A percentile compares a stretch with the other conserved stretches of the same genome.
Evolutionary conservation across 1,284 basidiomycete species (phyloP).

Genomic region (Coriolopsis trogii): DNA sequence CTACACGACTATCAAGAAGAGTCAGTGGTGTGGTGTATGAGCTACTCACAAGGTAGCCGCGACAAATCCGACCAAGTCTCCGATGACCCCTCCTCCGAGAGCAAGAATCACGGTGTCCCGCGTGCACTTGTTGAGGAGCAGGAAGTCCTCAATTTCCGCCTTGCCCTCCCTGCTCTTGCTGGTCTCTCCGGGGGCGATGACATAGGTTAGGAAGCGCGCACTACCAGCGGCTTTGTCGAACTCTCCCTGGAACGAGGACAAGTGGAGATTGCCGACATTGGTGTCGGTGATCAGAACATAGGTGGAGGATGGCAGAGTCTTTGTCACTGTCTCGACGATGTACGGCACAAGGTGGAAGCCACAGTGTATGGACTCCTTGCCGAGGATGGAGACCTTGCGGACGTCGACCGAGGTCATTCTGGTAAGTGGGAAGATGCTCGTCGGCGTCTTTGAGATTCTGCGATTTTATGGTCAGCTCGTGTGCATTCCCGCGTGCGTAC

Average conservation of each 20-base stretch:
- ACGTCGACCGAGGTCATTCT: conserved; percentile 44
- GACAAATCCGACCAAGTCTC: conserved; percentile 95
- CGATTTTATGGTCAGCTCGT: background rate
- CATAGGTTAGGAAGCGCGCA: conserved; percentile 78
- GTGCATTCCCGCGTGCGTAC: background rate
- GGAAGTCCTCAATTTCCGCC: conserved; percentile 92
- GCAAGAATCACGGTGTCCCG: conserved; percentile 94
- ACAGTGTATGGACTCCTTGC: conserved; percentile 87
- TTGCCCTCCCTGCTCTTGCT: conserved; percentile 93
- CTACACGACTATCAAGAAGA: conserved; percentile 36
- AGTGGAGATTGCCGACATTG: conserved; percentile 82
- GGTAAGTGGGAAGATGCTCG: background rate
- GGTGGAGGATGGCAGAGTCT: conserved; percentile 79
- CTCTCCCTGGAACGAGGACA: conserved; percentile 65
- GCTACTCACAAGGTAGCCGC: conserved; percentile 94
- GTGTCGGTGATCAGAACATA: conserved; percentile 96
- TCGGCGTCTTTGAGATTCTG: background rate
- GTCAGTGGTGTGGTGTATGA: background rate
- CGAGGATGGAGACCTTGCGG: conserved; percentile 82
- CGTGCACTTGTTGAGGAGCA: conserved; percentile 88
- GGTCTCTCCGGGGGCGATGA: conserved; percentile 90
- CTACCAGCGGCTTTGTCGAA: conserved; percentile 53
- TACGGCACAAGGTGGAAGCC: conserved; percentile 89
- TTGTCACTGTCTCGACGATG: conserved; percentile 80
- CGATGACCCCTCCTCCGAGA: conserved; percentile 95